phyloP scores from a whole-genome alignment of 1,284 basidiomycete species.

The Rhodotorula sp. region DNA sequence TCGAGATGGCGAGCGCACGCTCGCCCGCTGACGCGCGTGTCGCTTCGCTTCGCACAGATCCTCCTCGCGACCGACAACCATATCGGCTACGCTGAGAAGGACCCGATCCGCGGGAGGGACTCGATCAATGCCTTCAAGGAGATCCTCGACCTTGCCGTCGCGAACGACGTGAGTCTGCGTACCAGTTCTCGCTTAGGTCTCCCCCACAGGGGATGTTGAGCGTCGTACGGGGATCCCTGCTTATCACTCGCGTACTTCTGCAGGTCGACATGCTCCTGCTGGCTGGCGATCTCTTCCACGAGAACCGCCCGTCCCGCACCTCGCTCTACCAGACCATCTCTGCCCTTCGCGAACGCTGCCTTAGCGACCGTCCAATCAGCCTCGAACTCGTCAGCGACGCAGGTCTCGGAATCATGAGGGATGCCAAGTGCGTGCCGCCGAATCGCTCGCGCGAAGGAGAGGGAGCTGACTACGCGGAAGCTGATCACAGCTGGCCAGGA shows the following conservation, averaged over 20 bases:
- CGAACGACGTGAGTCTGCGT: conserved; percentile 66
- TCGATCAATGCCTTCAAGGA: conserved; percentile 94
- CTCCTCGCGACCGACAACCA: conserved; percentile 60
- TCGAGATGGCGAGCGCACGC: not conserved
- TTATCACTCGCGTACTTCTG: conserved; percentile 3
- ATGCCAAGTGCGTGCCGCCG: conserved; percentile 66
- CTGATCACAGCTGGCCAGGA: conserved; percentile 72
- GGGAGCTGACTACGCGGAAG: no score
- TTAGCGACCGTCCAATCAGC: conserved; percentile 81
- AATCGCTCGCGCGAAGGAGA: not conserved
- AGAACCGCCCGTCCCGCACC: conserved; percentile 89
- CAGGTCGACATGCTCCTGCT: conserved; percentile 92
- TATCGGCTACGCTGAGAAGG: conserved; percentile 91
- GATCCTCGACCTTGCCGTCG: conserved; percentile 83
- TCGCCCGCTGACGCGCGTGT: not conserved
- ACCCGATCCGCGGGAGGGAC: conserved; percentile 90
- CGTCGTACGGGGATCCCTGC: conserved; percentile 14
- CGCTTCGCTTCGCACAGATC: conserved; percentile 9
- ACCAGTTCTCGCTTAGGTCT: not conserved
- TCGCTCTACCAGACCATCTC: conserved; percentile 85
- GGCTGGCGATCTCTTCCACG: conserved; percentile 95
- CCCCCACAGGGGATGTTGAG: not conserved
- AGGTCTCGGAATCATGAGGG: conserved; percentile 68
- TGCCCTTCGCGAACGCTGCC: conserved; percentile 81
- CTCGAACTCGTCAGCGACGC: conserved; percentile 91